A percentile compares a stretch with the other conserved stretches of the same genome.
These are phyloP conservation scores for Neurospora sp. DNA, from an alignment of 2,329 filamentous ascomycete genomes.

Conservation along the genomic window DNA sequence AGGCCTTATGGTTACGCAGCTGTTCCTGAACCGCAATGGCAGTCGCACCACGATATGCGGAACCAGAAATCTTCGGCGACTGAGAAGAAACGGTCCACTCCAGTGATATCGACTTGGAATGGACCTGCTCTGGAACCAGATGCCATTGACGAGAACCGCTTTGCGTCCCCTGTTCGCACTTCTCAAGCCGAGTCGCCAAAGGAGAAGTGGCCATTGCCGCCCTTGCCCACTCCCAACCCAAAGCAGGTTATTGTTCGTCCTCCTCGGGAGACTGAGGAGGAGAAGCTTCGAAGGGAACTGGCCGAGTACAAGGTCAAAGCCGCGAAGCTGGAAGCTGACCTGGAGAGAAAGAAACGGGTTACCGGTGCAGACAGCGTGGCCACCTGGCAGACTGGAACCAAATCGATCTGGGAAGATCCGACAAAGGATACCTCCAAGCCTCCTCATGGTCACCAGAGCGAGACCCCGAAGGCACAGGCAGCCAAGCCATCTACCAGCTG, in stretches of 20 bases:
- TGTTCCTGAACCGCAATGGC: too few relatives aligned
- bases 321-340: not conserved
- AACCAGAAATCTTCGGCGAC: rapidly evolving
- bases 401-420: not conserved
- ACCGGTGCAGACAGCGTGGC: not conserved
- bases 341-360: not conserved
- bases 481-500: not conserved
- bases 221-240: not conserved
- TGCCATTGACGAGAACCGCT: rapidly evolving
- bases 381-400: not conserved
- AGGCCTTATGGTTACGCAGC: not conserved
- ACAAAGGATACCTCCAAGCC: not conserved
- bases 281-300: not conserved
- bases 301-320: not conserved
- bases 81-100: not conserved
- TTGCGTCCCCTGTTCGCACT: rapidly evolving
- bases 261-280: not conserved
- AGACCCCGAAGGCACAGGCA: not conserved
- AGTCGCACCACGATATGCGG: not conserved
- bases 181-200: not conserved
- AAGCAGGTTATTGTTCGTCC: rapidly evolving
- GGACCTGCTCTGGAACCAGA: not conserved
- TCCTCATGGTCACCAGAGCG: not conserved
- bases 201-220: not conserved
- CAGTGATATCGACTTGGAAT: not conserved